Evolutionary conservation across 2,329 filamentous ascomycete species (phyloP).

Genomic region (Westerdykella sp.): DNA sequence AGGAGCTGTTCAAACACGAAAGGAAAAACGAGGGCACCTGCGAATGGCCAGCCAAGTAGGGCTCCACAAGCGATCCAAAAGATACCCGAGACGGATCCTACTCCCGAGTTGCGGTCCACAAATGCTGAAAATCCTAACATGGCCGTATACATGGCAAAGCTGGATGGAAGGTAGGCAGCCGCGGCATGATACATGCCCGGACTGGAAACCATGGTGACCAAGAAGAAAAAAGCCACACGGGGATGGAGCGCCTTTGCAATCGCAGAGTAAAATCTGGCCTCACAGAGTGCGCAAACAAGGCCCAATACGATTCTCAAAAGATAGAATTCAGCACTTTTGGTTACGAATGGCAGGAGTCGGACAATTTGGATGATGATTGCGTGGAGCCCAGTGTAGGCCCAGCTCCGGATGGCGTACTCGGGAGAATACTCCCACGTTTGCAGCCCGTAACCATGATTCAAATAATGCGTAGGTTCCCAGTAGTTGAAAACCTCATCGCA

Average conservation of each 20-base stretch:
- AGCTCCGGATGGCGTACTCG: slow-evolving; percentile 88
- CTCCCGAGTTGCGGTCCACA: slow-evolving; percentile 77
- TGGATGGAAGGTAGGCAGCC: slow-evolving; percentile 80
- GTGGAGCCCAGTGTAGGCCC: slow-evolving; percentile 82
- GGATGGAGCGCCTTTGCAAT: slow-evolving; percentile 72
- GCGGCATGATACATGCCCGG: slow-evolving; percentile 93
- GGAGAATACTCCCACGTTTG: slow-evolving; percentile 99
- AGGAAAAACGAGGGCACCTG: slow-evolving; percentile 71
- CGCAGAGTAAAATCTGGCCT: slow-evolving; percentile 73
- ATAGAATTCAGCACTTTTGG: slow-evolving; percentile 69
- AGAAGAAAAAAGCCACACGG: slow-evolving; percentile 76
- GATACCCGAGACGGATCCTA: slow-evolving; percentile 76
- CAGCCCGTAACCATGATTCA: slow-evolving; percentile 84
- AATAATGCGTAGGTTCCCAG: slow-evolving; percentile 95
- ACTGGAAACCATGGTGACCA: slow-evolving; percentile 68
- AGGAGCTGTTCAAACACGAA: slow-evolving; percentile 74
- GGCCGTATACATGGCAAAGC: slow-evolving; percentile 91
- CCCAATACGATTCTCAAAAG: slow-evolving; percentile 72
- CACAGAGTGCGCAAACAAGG: slow-evolving; percentile 69
- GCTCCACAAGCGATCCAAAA: slow-evolving; percentile 85
- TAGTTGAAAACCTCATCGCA: slow-evolving; percentile 99
- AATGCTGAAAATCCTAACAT: slow-evolving; percentile 84
- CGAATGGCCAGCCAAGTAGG: slow-evolving; percentile 91
- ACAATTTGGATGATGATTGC: slow-evolving; percentile 63
- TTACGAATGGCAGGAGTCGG: slow-evolving; percentile 45